These are phyloP conservation scores for Xerocomus potaroensis DNA, from an alignment of 768 basidiomycete species.

Conservation along the genomic window DNA sequence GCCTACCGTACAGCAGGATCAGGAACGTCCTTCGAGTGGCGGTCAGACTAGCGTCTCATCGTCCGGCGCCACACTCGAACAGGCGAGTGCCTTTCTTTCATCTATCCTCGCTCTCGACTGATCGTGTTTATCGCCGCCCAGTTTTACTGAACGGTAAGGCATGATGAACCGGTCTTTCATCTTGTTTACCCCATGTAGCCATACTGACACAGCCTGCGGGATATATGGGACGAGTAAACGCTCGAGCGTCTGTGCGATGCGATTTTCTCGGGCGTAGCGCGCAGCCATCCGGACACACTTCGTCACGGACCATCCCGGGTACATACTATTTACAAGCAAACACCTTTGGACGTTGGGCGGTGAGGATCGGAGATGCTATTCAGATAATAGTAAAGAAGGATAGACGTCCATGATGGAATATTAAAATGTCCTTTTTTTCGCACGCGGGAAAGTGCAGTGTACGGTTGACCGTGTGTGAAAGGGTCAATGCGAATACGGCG, in stretches of 20 bases:
- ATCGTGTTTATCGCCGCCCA: not conserved
- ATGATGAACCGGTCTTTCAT: not conserved
- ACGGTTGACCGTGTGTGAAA: not conserved
- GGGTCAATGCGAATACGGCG: not conserved
- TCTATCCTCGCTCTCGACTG: not conserved
- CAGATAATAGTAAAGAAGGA: no score
- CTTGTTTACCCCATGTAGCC: not conserved
- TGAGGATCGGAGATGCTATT: no score
- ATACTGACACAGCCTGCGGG: no score
- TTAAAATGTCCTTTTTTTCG: not conserved
- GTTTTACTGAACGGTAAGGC: conserved; percentile 20
- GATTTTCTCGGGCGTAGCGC: no score
- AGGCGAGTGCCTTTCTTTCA: conserved; percentile 8
- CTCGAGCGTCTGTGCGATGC: no score
- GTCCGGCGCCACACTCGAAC: conserved; percentile 23
- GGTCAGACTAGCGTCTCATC: conserved; percentile 18
- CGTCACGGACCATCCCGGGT: no score
- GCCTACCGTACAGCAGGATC: conserved; percentile 20
- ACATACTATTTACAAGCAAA: no score
- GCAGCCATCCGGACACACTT: no score
- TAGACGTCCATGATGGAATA: no score
- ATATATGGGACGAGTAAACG: no score
- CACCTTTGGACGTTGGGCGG: no score
- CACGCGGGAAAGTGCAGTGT: not conserved
- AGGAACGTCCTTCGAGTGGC: conserved; percentile 17